These are phyloP conservation scores for Penicillium longicatenatum DNA, from an alignment of 495 filamentous ascomycete genomes.

Conservation along the genomic window DNA sequence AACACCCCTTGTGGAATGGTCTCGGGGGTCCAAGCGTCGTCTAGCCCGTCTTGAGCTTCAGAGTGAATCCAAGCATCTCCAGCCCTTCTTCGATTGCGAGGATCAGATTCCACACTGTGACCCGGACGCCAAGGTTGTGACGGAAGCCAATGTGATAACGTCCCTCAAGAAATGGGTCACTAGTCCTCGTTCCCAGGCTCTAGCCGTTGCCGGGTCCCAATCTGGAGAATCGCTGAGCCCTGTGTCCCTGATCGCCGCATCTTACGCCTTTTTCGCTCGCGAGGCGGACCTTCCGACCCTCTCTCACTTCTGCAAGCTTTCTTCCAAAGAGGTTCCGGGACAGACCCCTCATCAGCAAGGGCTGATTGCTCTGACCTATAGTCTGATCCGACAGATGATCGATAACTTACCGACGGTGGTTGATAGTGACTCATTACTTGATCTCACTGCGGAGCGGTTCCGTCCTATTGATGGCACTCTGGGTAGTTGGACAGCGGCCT, in stretches of 20 bases:
- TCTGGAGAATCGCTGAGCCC: constrained; percentile 30
- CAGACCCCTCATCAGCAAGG: constrained; percentile 37
- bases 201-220: constrained; percentile 42
- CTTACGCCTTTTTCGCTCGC: constrained; percentile 38
- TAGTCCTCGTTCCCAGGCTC: constrained; percentile 38
- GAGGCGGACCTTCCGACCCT: constrained; percentile 42
- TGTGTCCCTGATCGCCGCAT: constrained; percentile 42
- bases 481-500: constrained; percentile 42
- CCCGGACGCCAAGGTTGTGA: constrained; percentile 31
- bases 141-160: constrained; percentile 36
- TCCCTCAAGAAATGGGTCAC: constrained; percentile 44
- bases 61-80: constrained; percentile 43
- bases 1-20: constrained; percentile 35
- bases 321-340: constrained; percentile 23
- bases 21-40: constrained; percentile 39
- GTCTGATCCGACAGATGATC: constrained; percentile 51
- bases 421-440: constrained; percentile 40
- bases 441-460: constrained; percentile 43
- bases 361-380: constrained; percentile 48
- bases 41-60: constrained; percentile 45
- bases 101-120: constrained; percentile 41
- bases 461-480: constrained; percentile 42
- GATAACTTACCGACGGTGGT: constrained; percentile 45
- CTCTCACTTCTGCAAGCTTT: constrained; percentile 46
- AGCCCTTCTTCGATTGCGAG: constrained; percentile 45